Evolutionary conservation across 176 grass and related monocot genomes (phyloP), one percentile per base, ranked within the genome.

Genomic region (Raddia distichophylla): DNA sequence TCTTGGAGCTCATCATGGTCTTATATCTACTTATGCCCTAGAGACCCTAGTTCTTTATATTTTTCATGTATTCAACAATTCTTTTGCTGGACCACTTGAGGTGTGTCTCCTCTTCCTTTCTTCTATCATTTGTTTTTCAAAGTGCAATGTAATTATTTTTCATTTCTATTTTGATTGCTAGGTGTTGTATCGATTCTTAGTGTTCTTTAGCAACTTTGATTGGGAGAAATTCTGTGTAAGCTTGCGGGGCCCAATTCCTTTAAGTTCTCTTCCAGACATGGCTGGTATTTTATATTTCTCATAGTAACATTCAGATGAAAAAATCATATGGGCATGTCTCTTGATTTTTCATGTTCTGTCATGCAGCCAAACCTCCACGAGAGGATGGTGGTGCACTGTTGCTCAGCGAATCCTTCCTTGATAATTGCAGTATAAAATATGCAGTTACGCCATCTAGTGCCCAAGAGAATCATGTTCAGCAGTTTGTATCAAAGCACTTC

Each of bases 1-100:
- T 69, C 83, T 92, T 62, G 90, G 90, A 75, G 90, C 90, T 86
- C 90, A 92, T 86, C 86, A 89, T 92, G 90, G 90, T 40, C 90
- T 92, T 50, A 85, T 92, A 76, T 92, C 90, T 83, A 92, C 90
- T 67, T 92, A 92, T 80, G 83, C 90, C 32, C 83, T 92, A 69
- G 90, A 92, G 75, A 89, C 86, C 3, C 83, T 92, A 79, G 90
- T 92, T 80, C 86, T 92, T 73, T 92, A 92, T 74, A 89, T 92
- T 76, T 92, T 89, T 80, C 86, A 89, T 72, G 77, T 92, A 45
- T 92, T 88, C 52, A 86, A 92, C 75, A 92, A 86, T 69, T 80
- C 74, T 56, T 89, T 92, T 74, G 45, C 79, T 44, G 90, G 90
- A 60, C 90, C 90, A 12, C 86, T 92, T 64, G 90, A 92, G 90